Evolutionary conservation across 257 asterid species (phyloP).

Genomic region (Echites panduratus): DNA sequence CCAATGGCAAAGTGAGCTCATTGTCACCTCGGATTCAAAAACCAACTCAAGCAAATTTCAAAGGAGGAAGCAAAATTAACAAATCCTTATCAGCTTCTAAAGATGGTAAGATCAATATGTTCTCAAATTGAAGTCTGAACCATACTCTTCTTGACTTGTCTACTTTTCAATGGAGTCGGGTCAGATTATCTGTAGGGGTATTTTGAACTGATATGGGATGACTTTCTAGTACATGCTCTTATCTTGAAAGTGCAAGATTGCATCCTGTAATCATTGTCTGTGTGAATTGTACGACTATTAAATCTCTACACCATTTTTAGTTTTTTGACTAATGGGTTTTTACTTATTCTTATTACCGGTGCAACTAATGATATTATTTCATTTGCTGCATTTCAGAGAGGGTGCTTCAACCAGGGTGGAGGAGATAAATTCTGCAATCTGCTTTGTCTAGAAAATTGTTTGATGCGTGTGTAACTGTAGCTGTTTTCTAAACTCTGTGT

Average conservation of each 20-base stretch:
- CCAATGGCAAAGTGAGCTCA: slow-evolving; percentile 54
- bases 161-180: neutral
- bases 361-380: neutral
- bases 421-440: slow-evolving; percentile 48
- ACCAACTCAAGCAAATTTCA: slow-evolving; percentile 66
- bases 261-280: neutral
- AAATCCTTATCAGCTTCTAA: slow-evolving; percentile 42
- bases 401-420: slow-evolving; percentile 83
- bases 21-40: slow-evolving; percentile 68
- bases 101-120: slow-evolving; percentile 49
- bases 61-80: slow-evolving; percentile 51
- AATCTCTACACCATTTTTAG: neutral
- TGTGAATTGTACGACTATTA: neutral
- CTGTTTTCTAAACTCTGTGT: slow-evolving; percentile 2
- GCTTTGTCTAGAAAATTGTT: slow-evolving; percentile 10
- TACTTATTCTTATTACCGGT: neutral
- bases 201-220: neutral
- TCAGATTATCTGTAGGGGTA: neutral
- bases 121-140: neutral
- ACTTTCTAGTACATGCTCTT: neutral
- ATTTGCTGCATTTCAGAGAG: slow-evolving; percentile 42
- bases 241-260: neutral
- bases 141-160: neutral
- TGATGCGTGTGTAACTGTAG: slow-evolving; percentile 5
- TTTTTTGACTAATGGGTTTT: neutral